Base-by-base conservation (phyloP, 78 protist species). In the Dictyostelium firmibasis region DNA sequence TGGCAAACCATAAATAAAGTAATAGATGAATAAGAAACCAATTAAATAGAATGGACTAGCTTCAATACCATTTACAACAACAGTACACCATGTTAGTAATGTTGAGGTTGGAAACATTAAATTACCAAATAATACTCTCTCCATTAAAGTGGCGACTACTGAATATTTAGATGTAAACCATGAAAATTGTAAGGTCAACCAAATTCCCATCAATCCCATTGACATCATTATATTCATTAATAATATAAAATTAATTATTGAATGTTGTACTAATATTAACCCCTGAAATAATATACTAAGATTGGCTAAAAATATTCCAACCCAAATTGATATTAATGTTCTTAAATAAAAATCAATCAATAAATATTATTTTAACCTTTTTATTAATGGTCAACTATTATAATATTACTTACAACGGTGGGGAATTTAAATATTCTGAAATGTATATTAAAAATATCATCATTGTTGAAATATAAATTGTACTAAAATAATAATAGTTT, bases 161-260 rank as follows among this genome's bases (percentile, higher is more conserved):
- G 92, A 82, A 14, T 27, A 86, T 57, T 18, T 31, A 2, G 50
- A 2, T 25, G 86, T 41, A 13, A 88, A 20, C 79, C 85, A 78
- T 43, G 69, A 77, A 4, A 88, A 72, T 27, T 88, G 93, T 44
- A 88, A 64, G 23, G 93, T 62, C 14, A 64, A 8, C 85, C 86
- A 88, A 18, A 88, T 57, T 14, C 93, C 93, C 20, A 60, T 33
- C 62, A 88, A 31, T 23, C 78, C 86, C 77, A 88, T 31, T 10
- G 81, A 10, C 79, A 88, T 64, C 11, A 81, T 85, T n/a, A 79
- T 41, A 41, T 88, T 88, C 36, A 88, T 60, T 44, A 88, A 79
- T 4, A 88, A 35, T 25, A 88, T 27, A 57, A 23, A 64, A 88
- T 88, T 88, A 0, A 88, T 43, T 18, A 88, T 14, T 76, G 86